Evolutionary conservation across 768 basidiomycete species (phyloP), one percentile per base, ranked within the genome.

Genomic region (Hypholoma fasciculare): DNA sequence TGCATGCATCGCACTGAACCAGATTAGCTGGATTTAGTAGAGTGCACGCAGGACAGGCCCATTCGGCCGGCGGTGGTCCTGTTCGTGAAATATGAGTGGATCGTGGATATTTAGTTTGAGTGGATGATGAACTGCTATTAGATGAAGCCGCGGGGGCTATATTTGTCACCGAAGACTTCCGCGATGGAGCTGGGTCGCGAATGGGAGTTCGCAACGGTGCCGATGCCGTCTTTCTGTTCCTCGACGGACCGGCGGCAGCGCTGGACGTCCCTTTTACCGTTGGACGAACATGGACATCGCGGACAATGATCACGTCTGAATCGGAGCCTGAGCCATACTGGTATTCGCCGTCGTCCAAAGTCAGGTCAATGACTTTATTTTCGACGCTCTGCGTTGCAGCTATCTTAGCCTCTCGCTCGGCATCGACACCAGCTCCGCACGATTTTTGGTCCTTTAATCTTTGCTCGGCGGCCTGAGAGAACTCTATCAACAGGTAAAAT

Each of bases 391-490:
- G 80, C 54, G 82, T 76, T 0, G 86, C 83, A 11, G 90, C 93
- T 66, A 86, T 90, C 19, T 79, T 82, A 1, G 85, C 87, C 69
- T 91, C 90, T 2, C 70, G 76, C 61, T 84, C 71, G 1, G 84
- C 86, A 50, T 60, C 60, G n/a, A 74, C 72, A 1, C 86, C 88
- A 9, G 82, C 86, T 2, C 80, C 90, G 61, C 96, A 98, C 0
- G 81, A 71, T 66, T 87, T 87, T 64, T 90, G 88, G 65, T 97
- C 94, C 11, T 75, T 73, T 12, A 78, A 76, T 61, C 96, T 77
- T 55, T 89, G 80, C 66, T 96, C 94, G 0, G 96, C 96, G 49
- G 96, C 96, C 94, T 97, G 30, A 40, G 19, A 49, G 46, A 56
- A 42, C 56, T 53, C 56, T 27, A 56, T 23, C 23, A 54, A 20